Evolutionary conservation across 805 yeast genomes (phyloP), one percentile per base, ranked within the genome.

Genomic region (Kodamaea sagamina): DNA sequence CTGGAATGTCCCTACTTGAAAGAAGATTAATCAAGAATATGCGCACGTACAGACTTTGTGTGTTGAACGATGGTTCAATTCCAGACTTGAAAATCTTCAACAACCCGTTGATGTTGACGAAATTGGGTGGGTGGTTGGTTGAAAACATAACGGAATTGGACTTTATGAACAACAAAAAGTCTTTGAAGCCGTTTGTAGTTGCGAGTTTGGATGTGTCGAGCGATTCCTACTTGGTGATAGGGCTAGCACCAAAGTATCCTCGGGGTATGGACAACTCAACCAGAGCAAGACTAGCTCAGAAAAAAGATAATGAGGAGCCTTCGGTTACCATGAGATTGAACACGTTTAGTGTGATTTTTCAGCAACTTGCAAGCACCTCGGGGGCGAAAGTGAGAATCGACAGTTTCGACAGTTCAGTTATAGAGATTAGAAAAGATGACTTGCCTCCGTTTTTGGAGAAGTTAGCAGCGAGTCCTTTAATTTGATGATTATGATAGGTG

Each of bases 371-470:
- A 1, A 75, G 74, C 35, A 78, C 79, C 15, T 86, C 96, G 4
- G 92, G 89, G 32, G 97, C 97, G 2, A 82, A 86, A 53, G 89
- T 89, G 13, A 77, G 92, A 55, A 86, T 93, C 48, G 98, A 93
- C 61, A 89, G 96, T 57, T 93, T 93, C 65, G 98, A 93, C 60
- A 86, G 95, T 50, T 82, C 97, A 3, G 87, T 93, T 16, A 89
- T 93, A 34, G 97, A 93, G 65, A 82, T 93, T 32, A 68, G 88
- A 47, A 84, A 82, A 57, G 96, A 90, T 38, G 99, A 93, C 60
- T 68, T 93, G 49, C 73, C 89, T 4, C 87, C 96, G 39, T 93
- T 93, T 57, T 65, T 93, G 47, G 98, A 93, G 59, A 79, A 81
- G 46, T 68, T 92, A 48, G 87, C 96, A 8, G 61, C 85, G 38